Base-by-base conservation (phyloP, 768 basidiomycete species). In the Xerocomellus amylosporus region DNA sequence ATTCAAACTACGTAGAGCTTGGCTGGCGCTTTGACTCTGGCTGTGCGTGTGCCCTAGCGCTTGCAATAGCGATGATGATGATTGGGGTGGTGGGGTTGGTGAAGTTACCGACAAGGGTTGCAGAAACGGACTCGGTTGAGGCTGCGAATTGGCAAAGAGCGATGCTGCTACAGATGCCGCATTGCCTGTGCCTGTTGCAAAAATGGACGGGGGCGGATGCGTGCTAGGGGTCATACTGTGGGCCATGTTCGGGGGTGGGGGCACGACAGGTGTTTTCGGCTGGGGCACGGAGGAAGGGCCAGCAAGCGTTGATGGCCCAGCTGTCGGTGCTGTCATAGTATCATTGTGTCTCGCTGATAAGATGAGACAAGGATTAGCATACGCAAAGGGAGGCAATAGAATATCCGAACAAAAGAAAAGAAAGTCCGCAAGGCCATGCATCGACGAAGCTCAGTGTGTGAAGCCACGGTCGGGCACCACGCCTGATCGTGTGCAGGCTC, bases 211-310 rank as follows among this genome's bases (percentile, higher is more conserved):
- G 1, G 73, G 64, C 30, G 68, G 68, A 43, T 70, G 68, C 0
- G 70, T 70, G 19, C 59, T 71, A 17, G 68, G 68, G 1, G 68
- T 70, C 68, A 71, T 69, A 31, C 67, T 71, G 36, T 69, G 61
- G 3, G 30, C 3, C 2, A 68, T 51, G 10, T 42, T 59, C 3
- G 60, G 52, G 17, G 47, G 55, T 8, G 49, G 34, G 14, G 64
- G 37, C 0, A 55, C 49, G 9, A 31, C 48, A 5, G 67, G 68
- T 5, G 65, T 70, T 46, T 58, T 66, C 22, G 61, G 53, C 26
- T 40, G 60, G 37, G 56, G 53, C 0, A 52, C 31, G 24, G 56
- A 46, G 15, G 58, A 44, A 33, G 53, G 59, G 2, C 46, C 54
- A 17, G 53, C 39, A 4, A 62, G 53, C 0, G 53, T 42, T 13